Evolutionary conservation across 495 filamentous ascomycete species (phyloP).

Genomic region (Annulohypoxylon moriforme): DNA sequence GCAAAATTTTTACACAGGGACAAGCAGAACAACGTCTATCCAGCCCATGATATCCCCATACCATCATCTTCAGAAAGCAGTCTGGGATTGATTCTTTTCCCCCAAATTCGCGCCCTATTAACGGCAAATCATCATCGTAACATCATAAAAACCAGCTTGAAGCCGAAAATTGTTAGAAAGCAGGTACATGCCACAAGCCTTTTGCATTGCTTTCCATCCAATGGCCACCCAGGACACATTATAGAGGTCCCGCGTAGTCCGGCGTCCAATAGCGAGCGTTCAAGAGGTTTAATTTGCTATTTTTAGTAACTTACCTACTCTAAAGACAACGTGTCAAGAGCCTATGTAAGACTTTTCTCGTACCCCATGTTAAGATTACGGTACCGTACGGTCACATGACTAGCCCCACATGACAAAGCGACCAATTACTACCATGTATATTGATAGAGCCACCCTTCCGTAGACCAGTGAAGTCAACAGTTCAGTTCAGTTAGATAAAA

Average conservation of each 20-base stretch:
- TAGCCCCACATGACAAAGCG: too few species aligned
- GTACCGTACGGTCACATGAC: too few species aligned
- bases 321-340: too few species aligned
- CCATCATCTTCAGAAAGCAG: conserved; percentile 27
- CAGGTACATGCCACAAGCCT: conserved; percentile 1
- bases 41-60: conserved; percentile 17
- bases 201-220: conserved; percentile 31
- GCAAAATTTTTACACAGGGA: conserved; percentile 40
- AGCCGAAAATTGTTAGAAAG: conserved; percentile 18
- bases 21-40: conserved; percentile 25
- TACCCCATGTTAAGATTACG: too few species aligned
- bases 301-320: too few species aligned
- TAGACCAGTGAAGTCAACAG: too few species aligned
- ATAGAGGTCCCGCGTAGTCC: conserved; percentile 48
- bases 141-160: conserved; percentile 31
- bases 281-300: too few species aligned
- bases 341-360: too few species aligned
- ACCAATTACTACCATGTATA: too few species aligned
- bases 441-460: too few species aligned
- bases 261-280: too few species aligned
- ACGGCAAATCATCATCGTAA: conserved; percentile 43
- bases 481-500: too few species aligned
- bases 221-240: conserved; percentile 13
- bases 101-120: conserved; percentile 18
- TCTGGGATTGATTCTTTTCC: conserved; percentile 31